These are phyloP conservation scores for Rubus parviflorus DNA, from an alignment of 306 rosid species.

Conservation along the genomic window DNA sequence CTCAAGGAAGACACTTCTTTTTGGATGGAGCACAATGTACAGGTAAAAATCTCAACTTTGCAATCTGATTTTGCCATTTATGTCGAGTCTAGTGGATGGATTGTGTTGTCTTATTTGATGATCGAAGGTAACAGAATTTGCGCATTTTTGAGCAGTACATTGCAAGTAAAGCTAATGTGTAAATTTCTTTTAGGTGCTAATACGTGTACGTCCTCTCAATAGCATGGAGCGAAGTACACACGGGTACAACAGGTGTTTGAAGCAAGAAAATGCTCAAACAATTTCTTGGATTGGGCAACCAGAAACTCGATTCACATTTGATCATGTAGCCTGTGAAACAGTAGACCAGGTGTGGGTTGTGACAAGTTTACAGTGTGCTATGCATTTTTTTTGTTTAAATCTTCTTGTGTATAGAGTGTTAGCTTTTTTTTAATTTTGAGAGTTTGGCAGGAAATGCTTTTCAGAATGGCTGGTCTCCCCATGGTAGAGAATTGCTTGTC, in stretches of 20 bases:
- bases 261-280: slow-evolving; percentile 76
- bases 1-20: slow-evolving; percentile 91
- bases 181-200: slow-evolving; percentile 58
- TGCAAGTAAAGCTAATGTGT: slow-evolving; percentile 33
- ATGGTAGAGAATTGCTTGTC: slow-evolving; percentile 98
- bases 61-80: background rate
- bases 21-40: slow-evolving; percentile 97
- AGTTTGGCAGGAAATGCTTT: slow-evolving; percentile 74
- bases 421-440: slow-evolving; percentile 18
- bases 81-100: background rate
- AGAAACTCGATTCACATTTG: slow-evolving; percentile 85
- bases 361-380: slow-evolving; percentile 5
- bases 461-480: slow-evolving; percentile 92
- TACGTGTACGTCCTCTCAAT: slow-evolving; percentile 94
- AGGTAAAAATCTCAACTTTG: slow-evolving; percentile 44
- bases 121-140: slow-evolving; percentile 10
- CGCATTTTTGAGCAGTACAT: background rate
- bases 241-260: slow-evolving; percentile 81
- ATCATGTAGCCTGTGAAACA: slow-evolving; percentile 96
- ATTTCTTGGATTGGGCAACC: slow-evolving; percentile 87
- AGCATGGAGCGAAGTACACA: slow-evolving; percentile 65
- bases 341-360: slow-evolving; percentile 70
- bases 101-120: background rate
- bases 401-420: slow-evolving; percentile 5
- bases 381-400: background rate